Evolutionary conservation across 2,329 filamentous ascomycete species (phyloP), one percentile per base, ranked within the genome.

Genomic region (Curvularia sp.): DNA sequence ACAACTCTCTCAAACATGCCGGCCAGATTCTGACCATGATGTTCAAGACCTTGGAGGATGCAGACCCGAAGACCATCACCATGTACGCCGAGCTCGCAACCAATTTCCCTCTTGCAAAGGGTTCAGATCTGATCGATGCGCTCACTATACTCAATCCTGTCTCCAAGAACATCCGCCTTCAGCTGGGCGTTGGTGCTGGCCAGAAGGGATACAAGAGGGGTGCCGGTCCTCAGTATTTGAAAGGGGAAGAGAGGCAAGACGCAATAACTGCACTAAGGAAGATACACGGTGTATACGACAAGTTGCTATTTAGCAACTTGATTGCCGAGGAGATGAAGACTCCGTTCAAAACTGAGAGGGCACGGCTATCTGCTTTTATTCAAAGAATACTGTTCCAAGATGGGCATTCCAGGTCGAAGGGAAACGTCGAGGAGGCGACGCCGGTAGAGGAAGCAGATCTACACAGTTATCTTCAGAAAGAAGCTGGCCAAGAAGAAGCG

Each of bases 1-100:
- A 75, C n/a, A 84, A 88, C 51, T 85, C 86, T 21, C 84, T 96
- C 63, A 77, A 80, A 3, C 83, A 89, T 64, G 89, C 91, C 4
- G 86, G 81, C 49, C 76, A 81, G 49, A 81, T 96, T 25, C 78
- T 97, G 28, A 81, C 87, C 10, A 63, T 67, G 28, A 76, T 76
- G 73, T 61, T 49, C 10, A 53, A 60, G 10, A 62, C 62, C 1
- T 59, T 74, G 9, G 68, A 69, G 36, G 71, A 77, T 45, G 67
- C 59, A 8, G 74, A 77, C 51, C 25, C 70, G 2, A 75, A 73
- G 50, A 59, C 67, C 5, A 67, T 70, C 13, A 53, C 53, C 32
- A 71, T 69, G 66, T 77, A 74, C 49, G 72, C 72, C 25, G 68
- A 72, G 1, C 67, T 77, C 23, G 72, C 67, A 10, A 41, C 61